phyloP scores from a whole-genome alignment of 2,329 filamentous ascomycete genomes.

The Sphaerulina musiva region DNA sequence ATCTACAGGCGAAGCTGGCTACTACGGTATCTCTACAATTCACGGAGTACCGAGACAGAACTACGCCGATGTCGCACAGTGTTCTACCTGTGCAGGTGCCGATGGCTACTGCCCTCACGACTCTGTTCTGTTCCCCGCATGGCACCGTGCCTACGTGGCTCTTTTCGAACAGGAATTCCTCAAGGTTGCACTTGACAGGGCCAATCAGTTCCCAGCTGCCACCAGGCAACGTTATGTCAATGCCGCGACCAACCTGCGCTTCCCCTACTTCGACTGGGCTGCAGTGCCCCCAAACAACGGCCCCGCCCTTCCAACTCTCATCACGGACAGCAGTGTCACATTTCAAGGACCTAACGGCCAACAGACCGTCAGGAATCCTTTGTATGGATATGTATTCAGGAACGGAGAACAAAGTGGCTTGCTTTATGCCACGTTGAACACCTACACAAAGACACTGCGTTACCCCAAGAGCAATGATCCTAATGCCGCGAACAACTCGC shows the following conservation, averaged over 20 bases:
- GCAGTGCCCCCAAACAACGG: constrained; percentile 14
- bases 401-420: constrained; percentile 11
- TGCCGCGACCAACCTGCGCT: constrained; percentile 22
- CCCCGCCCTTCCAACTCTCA: constrained; percentile 17
- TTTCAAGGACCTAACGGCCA: constrained; percentile 21
- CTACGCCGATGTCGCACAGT: constrained; percentile 23
- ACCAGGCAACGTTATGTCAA: constrained; percentile 12
- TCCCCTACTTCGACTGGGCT: constrained; percentile 31
- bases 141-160: constrained; percentile 28
- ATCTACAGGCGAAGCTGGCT: constrained; percentile 9
- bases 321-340: constrained; percentile 21
- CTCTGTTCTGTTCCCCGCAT: constrained; percentile 25
- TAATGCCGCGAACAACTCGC: constrained; percentile 17
- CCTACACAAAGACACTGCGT: constrained; percentile 22
- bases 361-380: constrained; percentile 25
- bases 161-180: constrained; percentile 27
- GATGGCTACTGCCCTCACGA: constrained; percentile 28
- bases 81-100: constrained; percentile 16
- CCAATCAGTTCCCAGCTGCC: constrained; percentile 15
- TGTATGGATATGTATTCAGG: constrained; percentile 27
- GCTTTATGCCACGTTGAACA: constrained; percentile 22
- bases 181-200: constrained; percentile 18
- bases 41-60: constrained; percentile 25
- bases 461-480: constrained; percentile 23
- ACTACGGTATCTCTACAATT: constrained; percentile 23